Evolutionary conservation across 2,329 filamentous ascomycete species (phyloP).

Genomic region (Xylaria sp.): DNA sequence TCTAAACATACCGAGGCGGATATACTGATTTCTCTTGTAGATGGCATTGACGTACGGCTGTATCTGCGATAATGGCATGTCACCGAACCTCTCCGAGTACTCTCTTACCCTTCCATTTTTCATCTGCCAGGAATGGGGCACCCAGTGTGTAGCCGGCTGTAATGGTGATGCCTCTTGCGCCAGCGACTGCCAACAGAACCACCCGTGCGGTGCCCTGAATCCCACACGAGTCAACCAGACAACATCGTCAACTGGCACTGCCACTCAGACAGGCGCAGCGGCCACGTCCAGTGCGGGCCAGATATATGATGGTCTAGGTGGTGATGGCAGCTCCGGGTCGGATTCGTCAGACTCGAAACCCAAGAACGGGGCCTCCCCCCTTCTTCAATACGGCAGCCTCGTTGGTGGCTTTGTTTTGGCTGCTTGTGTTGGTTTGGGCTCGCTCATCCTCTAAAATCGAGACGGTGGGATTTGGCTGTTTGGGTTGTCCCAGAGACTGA

Average conservation of each 20-base stretch:
- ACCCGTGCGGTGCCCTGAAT: slow-evolving; percentile 77
- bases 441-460: slow-evolving; percentile 31
- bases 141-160: slow-evolving; percentile 72
- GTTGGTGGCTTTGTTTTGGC: slow-evolving; percentile 31
- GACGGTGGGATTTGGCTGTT: background rate
- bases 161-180: slow-evolving; percentile 66
- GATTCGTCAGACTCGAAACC: slow-evolving; percentile 17
- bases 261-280: slow-evolving; percentile 51
- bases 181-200: slow-evolving; percentile 68
- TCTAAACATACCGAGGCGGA: background rate
- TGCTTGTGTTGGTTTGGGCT: slow-evolving; percentile 32
- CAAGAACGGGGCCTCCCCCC: slow-evolving; percentile 29
- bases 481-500: background rate
- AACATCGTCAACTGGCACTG: slow-evolving; percentile 53
- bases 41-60: slow-evolving; percentile 74
- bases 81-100: slow-evolving; percentile 80
- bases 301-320: slow-evolving; percentile 52
- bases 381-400: slow-evolving; percentile 33
- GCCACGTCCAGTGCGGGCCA: slow-evolving; percentile 47
- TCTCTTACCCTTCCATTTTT: slow-evolving; percentile 82
- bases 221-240: slow-evolving; percentile 70
- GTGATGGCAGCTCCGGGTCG: slow-evolving; percentile 28
- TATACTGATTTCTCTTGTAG: slow-evolving; percentile 50
- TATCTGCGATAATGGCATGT: slow-evolving; percentile 72
- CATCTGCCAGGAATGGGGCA: slow-evolving; percentile 76